Percentiles rank a stretch among this genome's conserved stretches.
These are phyloP conservation scores for Bacterosira constricta DNA, from an alignment of 108 stramenopile genomes.

Conservation along the genomic window DNA sequence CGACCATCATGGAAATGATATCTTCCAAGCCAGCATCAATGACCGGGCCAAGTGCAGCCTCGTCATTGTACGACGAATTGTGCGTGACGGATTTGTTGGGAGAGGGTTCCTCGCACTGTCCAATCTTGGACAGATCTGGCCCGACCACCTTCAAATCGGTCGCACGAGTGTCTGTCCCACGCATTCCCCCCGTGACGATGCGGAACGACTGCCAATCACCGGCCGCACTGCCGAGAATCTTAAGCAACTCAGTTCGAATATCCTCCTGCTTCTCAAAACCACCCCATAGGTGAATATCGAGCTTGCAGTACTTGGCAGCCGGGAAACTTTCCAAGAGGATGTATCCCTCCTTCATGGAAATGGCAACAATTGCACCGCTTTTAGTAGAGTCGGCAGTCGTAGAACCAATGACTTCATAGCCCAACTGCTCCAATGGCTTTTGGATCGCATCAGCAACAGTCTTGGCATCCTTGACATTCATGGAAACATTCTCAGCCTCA, in stretches of 20 bases:
- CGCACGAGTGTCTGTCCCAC: slow-evolving; percentile 61
- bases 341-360: slow-evolving; percentile 71
- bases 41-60: slow-evolving; percentile 18
- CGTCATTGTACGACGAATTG: slow-evolving; percentile 35
- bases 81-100: slow-evolving; percentile 18
- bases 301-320: slow-evolving; percentile 57
- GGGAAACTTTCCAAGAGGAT: slow-evolving; percentile 60
- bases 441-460: slow-evolving; percentile 18
- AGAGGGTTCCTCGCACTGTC: slow-evolving; percentile 29
- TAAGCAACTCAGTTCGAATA: slow-evolving; percentile 25
- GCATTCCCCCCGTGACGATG: slow-evolving; percentile 78
- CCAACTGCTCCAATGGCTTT: slow-evolving; percentile 38
- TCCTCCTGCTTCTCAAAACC: slow-evolving; percentile 45
- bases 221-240: slow-evolving; percentile 10
- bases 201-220: slow-evolving; percentile 55
- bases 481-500: slow-evolving; percentile 65
- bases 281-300: slow-evolving; percentile 75
- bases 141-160: slow-evolving; percentile 70
- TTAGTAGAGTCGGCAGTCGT: slow-evolving; percentile 7
- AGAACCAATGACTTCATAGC: slow-evolving; percentile 42
- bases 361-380: slow-evolving; percentile 15
- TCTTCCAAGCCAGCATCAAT: slow-evolving; percentile 44
- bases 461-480: slow-evolving; percentile 22
- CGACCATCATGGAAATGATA: slow-evolving; percentile 29
- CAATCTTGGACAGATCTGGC: slow-evolving; percentile 48